These are phyloP conservation scores for Neurospora terricola DNA, from an alignment of 495 filamentous ascomycete species.

Conservation along the genomic window DNA sequence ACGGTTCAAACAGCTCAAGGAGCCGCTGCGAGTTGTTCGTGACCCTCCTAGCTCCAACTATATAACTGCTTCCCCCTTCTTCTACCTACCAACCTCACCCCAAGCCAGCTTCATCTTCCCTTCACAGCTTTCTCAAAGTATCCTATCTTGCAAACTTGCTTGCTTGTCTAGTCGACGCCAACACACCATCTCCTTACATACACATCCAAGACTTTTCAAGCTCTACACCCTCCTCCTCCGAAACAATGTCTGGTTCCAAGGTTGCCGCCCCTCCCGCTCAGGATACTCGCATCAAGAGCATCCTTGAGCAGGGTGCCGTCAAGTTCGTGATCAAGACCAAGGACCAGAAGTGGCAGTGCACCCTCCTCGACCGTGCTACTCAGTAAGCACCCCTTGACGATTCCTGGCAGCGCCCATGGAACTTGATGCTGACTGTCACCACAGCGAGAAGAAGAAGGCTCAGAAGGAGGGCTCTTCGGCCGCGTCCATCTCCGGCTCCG, in stretches of 20 bases:
- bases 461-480: constrained; percentile 8
- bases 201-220: neutral
- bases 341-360: constrained; percentile 28
- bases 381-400: constrained; percentile 23
- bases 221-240: neutral
- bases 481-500: constrained; percentile 19
- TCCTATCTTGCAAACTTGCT: neutral
- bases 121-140: neutral
- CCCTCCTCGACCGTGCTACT: constrained; percentile 30
- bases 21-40: neutral
- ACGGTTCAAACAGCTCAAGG: neutral
- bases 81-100: neutral
- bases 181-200: neutral
- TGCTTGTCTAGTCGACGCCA: neutral
- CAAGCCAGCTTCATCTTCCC: neutral
- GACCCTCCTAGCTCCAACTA: neutral
- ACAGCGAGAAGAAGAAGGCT: constrained; percentile 28
- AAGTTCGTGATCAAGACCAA: constrained; percentile 36
- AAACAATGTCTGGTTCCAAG: neutral
- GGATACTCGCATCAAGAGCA: constrained; percentile 18
- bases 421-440: neutral
- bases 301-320: constrained; percentile 26
- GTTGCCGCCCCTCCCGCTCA: constrained; percentile 2
- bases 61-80: neutral
- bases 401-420: neutral